Evolutionary conservation across 352 stramenopile species (phyloP).

Genomic region (Albugo candida): DNA sequence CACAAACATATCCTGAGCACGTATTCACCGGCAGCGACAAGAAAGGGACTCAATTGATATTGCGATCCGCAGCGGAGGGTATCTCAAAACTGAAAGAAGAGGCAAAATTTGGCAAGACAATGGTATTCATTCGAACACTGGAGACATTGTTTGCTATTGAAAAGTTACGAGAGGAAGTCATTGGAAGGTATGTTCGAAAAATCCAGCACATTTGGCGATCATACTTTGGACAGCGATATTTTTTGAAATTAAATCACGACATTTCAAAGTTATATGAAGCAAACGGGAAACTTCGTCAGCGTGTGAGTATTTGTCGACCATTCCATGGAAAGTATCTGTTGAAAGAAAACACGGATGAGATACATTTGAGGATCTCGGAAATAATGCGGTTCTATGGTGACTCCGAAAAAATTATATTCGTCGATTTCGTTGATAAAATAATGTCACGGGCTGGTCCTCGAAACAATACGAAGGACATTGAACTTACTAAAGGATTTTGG

Average conservation of each 20-base stretch:
- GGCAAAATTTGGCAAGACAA: conserved; percentile 76
- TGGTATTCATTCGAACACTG: conserved; percentile 82
- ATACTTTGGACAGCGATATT: conserved; percentile 56
- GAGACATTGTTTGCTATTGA: conserved; percentile 82
- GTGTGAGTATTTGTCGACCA: conserved; percentile 70
- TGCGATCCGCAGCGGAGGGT: conserved; percentile 47
- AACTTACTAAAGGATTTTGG: no score
- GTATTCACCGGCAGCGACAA: conserved; percentile 74
- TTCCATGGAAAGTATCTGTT: conserved; percentile 68
- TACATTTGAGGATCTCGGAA: conserved; percentile 17
- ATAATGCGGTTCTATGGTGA: conserved; percentile 63
- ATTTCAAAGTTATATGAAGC: conserved; percentile 80
- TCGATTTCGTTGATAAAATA: conserved; percentile 47
- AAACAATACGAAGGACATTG: no score
- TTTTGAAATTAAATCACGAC: conserved; percentile 64
- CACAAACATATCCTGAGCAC: no score
- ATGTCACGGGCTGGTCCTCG: no score
- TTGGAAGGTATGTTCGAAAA: conserved; percentile 24
- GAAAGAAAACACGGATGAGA: conserved; percentile 18
- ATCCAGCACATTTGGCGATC: conserved; percentile 78
- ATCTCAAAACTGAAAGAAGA: conserved; percentile 51
- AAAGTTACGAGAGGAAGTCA: conserved; percentile 53
- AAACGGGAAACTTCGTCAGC: conserved; percentile 60
- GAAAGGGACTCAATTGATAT: conserved; percentile 64
- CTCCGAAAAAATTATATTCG: conserved; percentile 61